Evolutionary conservation across 169 alveolate species (phyloP), one percentile per base, ranked within the genome.

Genomic region (Cryptosporidium sp.): DNA sequence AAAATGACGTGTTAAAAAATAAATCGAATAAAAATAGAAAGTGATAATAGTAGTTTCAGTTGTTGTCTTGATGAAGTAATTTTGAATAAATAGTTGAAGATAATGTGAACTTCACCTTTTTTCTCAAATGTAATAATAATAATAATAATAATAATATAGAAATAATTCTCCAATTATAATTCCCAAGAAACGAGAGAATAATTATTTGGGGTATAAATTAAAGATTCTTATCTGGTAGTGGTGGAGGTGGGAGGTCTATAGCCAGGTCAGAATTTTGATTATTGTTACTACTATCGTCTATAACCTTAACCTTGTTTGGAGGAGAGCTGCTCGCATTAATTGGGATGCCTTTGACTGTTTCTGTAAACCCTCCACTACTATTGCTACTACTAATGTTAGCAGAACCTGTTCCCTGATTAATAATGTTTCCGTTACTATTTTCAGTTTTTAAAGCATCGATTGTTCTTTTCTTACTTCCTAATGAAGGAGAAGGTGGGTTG

Each of bases 251-350:
- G 8, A 21, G 72, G 53, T 65, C 48, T 10, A 33, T 65, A 65
- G 23, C 7, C 16, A 56, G 23, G 1, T 56, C 72, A 26, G 72
- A 10, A 31, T 35, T 37, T 23, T 29, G 45, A 21, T 65, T 35
- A 18, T 65, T 65, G 35, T 21, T 16, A 2, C 2, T 29, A 45
- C 21, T 39, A 29, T 33, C 21, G 21, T 73, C 86, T n/a, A 73
- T 1, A 60, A 60, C 45, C 18, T 73, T 73, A 37, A 73, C 35
- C 53, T 73, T 73, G 61, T 62, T 39, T 35, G 86, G 86, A 58
- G 86, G 86, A 21, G 86, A 73, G 26, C 14, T 56, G 21, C 16
- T 56, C 8, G 1, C 29, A 21, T 9, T n/a, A 2, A 56, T 26
- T 56, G 29, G 35, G 31, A n/a, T 23, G 67, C 35, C 21, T 23